phyloP scores from a whole-genome alignment of 352 stramenopile genomes.

The Pythium inflatum region DNA sequence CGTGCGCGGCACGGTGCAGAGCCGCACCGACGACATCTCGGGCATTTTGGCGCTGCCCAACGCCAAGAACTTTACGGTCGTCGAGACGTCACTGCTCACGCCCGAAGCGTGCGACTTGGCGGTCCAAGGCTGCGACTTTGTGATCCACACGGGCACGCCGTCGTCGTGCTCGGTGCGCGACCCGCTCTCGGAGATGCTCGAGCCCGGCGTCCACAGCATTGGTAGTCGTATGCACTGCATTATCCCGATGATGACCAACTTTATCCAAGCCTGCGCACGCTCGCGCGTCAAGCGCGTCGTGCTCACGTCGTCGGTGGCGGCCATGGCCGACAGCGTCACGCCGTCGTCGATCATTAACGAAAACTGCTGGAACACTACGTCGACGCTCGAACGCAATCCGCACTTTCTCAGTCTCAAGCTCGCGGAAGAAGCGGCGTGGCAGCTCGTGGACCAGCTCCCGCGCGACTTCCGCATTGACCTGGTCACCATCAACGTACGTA shows the following conservation, averaged over 20 bases:
- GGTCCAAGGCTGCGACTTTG: constrained; percentile 89
- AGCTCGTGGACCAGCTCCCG: constrained; percentile 85
- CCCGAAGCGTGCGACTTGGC: constrained; percentile 86
- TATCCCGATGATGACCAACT: constrained; percentile 93
- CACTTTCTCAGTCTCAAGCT: constrained; percentile 90
- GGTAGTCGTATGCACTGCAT: constrained; percentile 91
- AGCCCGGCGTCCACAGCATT: constrained; percentile 88
- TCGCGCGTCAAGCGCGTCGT: constrained; percentile 83
- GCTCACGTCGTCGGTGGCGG: constrained; percentile 83
- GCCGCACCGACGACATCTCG: constrained; percentile 84
- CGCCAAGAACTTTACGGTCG: constrained; percentile 83
- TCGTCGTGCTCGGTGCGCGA: constrained; percentile 88
- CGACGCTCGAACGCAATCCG: constrained; percentile 81
- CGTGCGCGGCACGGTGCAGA: constrained; percentile 86
- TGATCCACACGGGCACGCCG: constrained; percentile 88
- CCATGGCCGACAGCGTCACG: constrained; percentile 81
- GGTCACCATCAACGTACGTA: constrained; percentile 84
- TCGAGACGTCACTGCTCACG: constrained; percentile 87
- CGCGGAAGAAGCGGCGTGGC: constrained; percentile 85
- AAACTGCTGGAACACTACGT: constrained; percentile 85
- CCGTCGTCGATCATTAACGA: constrained; percentile 85
- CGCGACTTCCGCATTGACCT: constrained; percentile 83
- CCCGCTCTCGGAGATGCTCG: constrained; percentile 80
- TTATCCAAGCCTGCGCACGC: constrained; percentile 85
- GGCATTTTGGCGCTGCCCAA: constrained; percentile 72